A percentile compares a stretch with the other conserved stretches of the same genome.
Evolutionary conservation across 2,329 filamentous ascomycete species (phyloP).

Genomic region (Colletotrichum scovillei): DNA sequence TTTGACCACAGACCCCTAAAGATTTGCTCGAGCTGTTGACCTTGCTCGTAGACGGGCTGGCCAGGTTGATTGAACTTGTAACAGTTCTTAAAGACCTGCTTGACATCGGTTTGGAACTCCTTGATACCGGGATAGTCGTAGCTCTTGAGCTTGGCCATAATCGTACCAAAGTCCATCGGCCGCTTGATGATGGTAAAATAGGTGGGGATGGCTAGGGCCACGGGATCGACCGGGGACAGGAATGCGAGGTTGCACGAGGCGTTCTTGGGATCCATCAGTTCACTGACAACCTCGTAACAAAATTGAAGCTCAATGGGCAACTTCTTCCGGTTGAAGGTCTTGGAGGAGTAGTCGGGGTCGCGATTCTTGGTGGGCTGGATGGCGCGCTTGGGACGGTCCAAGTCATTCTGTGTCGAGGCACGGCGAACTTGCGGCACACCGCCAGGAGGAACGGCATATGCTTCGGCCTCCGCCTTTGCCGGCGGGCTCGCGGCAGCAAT

Average conservation of each 20-base stretch:
- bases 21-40: slow-evolving; percentile 77
- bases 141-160: slow-evolving; percentile 78
- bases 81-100: slow-evolving; percentile 89
- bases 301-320: slow-evolving; percentile 90
- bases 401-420: slow-evolving; percentile 82
- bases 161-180: slow-evolving; percentile 94
- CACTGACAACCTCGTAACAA: slow-evolving; percentile 82
- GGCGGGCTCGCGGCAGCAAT: slow-evolving; percentile 50
- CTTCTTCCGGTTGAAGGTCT: slow-evolving; percentile 92
- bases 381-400: slow-evolving; percentile 87
- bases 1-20: slow-evolving; percentile 82
- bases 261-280: slow-evolving; percentile 82
- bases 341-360: slow-evolving; percentile 85
- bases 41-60: slow-evolving; percentile 79
- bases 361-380: slow-evolving; percentile 92
- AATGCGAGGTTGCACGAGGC: slow-evolving; percentile 78
- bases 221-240: slow-evolving; percentile 87
- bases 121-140: slow-evolving; percentile 85
- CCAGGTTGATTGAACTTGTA: slow-evolving; percentile 85
- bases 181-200: slow-evolving; percentile 96
- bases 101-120: slow-evolving; percentile 87
- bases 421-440: slow-evolving; percentile 86
- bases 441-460: slow-evolving; percentile 82
- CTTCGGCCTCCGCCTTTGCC: slow-evolving; percentile 44
- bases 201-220: slow-evolving; percentile 90